These are phyloP conservation scores for Eutrema yunnanense DNA, from an alignment of 345 rosid genomes.

Conservation along the genomic window DNA sequence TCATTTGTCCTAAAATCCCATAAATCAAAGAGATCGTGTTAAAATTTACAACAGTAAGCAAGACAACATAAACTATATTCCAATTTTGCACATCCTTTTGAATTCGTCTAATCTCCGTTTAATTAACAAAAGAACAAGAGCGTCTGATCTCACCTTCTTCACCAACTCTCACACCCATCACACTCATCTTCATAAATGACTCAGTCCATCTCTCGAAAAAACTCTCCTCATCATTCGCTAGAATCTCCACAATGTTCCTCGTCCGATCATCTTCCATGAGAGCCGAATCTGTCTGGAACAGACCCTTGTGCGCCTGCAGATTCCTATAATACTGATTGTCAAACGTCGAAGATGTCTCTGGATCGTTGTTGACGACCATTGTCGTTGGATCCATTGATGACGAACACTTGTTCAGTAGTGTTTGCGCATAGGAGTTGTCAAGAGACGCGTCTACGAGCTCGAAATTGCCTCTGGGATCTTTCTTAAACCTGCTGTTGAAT, in stretches of 20 bases:
- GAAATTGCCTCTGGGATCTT: conserved; percentile 46
- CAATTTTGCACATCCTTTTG: neutral
- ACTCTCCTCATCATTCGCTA: conserved; percentile 47
- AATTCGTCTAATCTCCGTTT: neutral
- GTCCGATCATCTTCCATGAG: conserved; percentile 50
- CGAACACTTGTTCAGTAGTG: conserved; percentile 46
- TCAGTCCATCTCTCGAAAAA: conserved; percentile 58
- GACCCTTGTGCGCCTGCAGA: conserved; percentile 47
- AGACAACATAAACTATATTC: neutral
- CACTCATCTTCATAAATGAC: conserved; percentile 70
- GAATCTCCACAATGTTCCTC: conserved; percentile 42
- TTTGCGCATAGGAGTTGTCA: conserved; percentile 42
- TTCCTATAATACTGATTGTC: conserved; percentile 68
- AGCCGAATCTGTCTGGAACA: conserved; percentile 71
- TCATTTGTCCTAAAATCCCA: too few species aligned
- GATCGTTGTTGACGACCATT: conserved; percentile 46
- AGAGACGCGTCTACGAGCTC: conserved; percentile 45
- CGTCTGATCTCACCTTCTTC: conserved; percentile 66
- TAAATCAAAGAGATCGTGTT: neutral
- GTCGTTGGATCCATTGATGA: conserved; percentile 34
- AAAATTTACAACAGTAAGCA: neutral
- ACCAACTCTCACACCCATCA: conserved; percentile 55
- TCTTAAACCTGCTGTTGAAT: conserved; percentile 52
- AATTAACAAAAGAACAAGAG: conserved; percentile 45
- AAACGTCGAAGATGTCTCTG: conserved; percentile 46